Percentiles rank a stretch among this genome's conserved stretches.
Evolutionary conservation across 2,329 filamentous ascomycete genomes (phyloP).

Genomic region (Xylaria sp.): DNA sequence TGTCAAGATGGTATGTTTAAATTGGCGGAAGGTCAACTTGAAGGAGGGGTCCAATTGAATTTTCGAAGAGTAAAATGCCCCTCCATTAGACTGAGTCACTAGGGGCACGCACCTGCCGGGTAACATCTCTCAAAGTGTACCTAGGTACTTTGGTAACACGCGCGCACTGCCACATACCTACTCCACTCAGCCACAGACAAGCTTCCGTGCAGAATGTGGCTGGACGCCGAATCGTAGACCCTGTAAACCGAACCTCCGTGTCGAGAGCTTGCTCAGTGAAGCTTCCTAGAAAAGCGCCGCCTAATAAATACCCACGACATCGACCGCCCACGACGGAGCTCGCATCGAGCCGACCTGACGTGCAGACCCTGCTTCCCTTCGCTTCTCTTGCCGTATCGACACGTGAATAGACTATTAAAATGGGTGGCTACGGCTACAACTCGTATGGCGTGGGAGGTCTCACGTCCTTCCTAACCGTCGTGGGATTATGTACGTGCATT

Average conservation of each 20-base stretch:
- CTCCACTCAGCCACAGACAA: constrained; percentile 5
- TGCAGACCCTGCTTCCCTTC: constrained; percentile 21
- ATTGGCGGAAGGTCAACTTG: neutral
- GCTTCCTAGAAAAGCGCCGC: constrained; percentile 36
- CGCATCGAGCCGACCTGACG: constrained; percentile 30
- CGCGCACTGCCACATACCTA: neutral
- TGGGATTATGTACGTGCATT: constrained; percentile 48
- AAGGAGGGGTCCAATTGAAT: constrained; percentile 25
- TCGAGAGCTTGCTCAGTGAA: constrained; percentile 36
- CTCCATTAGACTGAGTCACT: constrained; percentile 39
- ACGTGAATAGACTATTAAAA: constrained; percentile 20
- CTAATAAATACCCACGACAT: constrained; percentile 26
- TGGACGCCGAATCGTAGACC: neutral
- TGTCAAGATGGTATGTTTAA: neutral
- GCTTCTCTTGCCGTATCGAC: constrained; percentile 8
- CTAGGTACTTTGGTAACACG: neutral
- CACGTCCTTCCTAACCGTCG: constrained; percentile 41
- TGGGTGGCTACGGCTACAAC: constrained; percentile 34
- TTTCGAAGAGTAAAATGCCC: constrained; percentile 32
- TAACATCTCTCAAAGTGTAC: neutral
- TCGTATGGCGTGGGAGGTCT: constrained; percentile 41
- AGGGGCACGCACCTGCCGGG: constrained; percentile 2
- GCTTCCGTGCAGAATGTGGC: constrained; percentile 4
- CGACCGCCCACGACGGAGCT: constrained; percentile 32
- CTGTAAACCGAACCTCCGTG: constrained; percentile 27